These are phyloP conservation scores for apple (Malus domestica) DNA, from an alignment of 306 rosid species.

Conservation along the genomic window ASM211411v1 NC_041793.1:35711001-35711500, in stretches of 20 bases:
- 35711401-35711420: too few species aligned
- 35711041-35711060: slow-evolving; percentile 11
- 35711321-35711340: too few species aligned
- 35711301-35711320: too few species aligned
- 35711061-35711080: slow-evolving; percentile 10
- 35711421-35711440: too few species aligned
- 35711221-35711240: not conserved
- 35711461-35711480: too few species aligned
- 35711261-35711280: accelerated
- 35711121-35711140: slow-evolving; percentile 3
- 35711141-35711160: not conserved
- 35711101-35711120: not conserved
- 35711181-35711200: not conserved
- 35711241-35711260: too few species aligned
- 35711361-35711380: not conserved
- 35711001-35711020: not conserved
- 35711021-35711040: slow-evolving; percentile 2
- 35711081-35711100: not conserved
- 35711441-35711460: not conserved
- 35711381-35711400: too few species aligned
- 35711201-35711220: not conserved
- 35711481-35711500: not conserved
- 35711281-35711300: too few species aligned
- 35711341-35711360: too few species aligned
- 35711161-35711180: not conserved